Conservation (phyloP, 164 flowering plant genomes). For the Aristolochia californica region DNA sequence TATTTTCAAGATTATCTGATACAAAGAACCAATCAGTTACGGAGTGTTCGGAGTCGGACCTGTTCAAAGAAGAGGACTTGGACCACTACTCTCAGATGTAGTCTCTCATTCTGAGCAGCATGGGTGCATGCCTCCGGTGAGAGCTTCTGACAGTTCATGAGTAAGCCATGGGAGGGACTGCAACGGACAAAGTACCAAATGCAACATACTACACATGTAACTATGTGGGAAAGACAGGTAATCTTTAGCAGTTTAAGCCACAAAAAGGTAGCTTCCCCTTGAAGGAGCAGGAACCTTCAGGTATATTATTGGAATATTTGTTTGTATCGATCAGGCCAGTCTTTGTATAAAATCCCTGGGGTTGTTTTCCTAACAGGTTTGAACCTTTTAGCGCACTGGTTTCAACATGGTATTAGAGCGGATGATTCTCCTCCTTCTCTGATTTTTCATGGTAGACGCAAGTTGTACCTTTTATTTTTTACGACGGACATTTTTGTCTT, state of each 20-base stretch:
- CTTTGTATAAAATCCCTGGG: too few species aligned
- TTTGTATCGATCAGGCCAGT: too few species aligned
- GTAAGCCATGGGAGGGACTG: conserved; percentile 70
- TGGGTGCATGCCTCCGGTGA: conserved; percentile 69
- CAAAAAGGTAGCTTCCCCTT: neutral
- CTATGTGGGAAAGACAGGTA: too few species aligned
- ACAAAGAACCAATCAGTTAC: conserved; percentile 59
- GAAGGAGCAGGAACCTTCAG: conserved; percentile 40
- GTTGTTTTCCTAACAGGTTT: too few species aligned
- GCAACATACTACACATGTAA: too few species aligned
- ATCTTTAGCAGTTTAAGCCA: neutral
- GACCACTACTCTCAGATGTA: conserved; percentile 59
- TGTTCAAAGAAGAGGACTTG: conserved; percentile 74
- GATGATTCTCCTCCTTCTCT: too few species aligned
- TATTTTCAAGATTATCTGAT: conserved; percentile 41
- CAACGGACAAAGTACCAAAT: neutral
- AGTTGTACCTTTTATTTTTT: too few species aligned
- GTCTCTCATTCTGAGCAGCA: conserved; percentile 68
- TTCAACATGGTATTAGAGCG: too few species aligned
- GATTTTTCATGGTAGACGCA: too few species aligned
- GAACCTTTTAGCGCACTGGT: too few species aligned
- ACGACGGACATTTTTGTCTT: too few species aligned
- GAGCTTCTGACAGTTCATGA: conserved; percentile 70
- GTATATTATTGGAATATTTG: too few species aligned
- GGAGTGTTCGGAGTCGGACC: conserved; percentile 47